Base-by-base conservation (phyloP, 2,329 filamentous ascomycete species). In the Davidsoniella eucalypti region DNA sequence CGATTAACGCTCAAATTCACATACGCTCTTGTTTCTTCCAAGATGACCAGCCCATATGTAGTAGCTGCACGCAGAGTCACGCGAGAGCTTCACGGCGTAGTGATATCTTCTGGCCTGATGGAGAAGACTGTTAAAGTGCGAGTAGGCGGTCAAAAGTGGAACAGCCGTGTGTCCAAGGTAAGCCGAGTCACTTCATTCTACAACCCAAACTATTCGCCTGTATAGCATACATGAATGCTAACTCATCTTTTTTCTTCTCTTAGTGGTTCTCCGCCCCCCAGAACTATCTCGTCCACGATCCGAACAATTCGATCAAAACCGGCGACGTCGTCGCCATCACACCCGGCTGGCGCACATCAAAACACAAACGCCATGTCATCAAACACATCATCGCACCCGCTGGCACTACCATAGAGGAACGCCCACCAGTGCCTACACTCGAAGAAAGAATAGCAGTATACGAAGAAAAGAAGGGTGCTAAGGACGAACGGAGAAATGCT, bases 21-120 rank as follows among this genome's bases (percentile, higher is more conserved):
- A 14, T 7, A 17, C 10, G 12, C 8, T 17, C 17, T 23, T n/a
- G 21, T 49, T 49, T 16, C n/a, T 37, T 43, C 29, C 41, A 41
- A 37, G 18, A 69, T 70, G 68, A 65, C 67, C n/a, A 60, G 57
- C 12, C 57, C 59, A 38, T 55, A 57, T 33, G 56, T 59, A 5
- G 55, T 57, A 12, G 66, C 66, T 33, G 65, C 67, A 51, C 65
- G 65, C 49, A 64, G 63, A 49, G 67, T 69, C 46, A 69, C 67
- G 47, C 69, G 70, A 53, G 70, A 76, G 59, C 61, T 78, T 52
- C 70, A 72, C 54, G 83, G 82, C 55, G 76, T 90, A 39, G 85
- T 90, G 21, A 76, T 88, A 46, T 86, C 83, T 40, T 78, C 84
- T 5, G 85, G 84, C 17, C 72, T 80, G 53, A 87, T 87, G 81